Conservation (phyloP, 2,329 filamentous ascomycete genomes). For the Diplodia mutila region DNA sequence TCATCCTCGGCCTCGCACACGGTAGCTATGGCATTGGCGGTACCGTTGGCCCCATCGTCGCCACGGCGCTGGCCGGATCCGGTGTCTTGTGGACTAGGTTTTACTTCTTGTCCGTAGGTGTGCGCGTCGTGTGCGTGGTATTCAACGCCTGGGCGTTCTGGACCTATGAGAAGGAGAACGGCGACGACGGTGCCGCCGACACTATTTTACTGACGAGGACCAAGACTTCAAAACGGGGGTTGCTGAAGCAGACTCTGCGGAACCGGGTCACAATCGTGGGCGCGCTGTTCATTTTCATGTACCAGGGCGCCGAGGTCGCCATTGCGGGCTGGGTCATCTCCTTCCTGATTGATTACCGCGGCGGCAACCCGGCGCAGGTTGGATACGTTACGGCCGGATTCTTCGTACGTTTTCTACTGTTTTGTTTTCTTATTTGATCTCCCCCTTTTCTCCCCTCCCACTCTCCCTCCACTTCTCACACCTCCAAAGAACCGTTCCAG, state of each 20-base stretch:
- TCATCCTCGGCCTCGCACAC: constrained; percentile 64
- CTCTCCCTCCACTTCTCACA: background rate
- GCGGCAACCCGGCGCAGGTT: constrained; percentile 70
- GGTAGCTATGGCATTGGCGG: constrained; percentile 61
- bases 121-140: constrained; percentile 61
- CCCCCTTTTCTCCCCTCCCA: background rate
- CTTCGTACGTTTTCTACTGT: constrained; percentile 53
- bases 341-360: constrained; percentile 74
- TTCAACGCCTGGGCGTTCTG: constrained; percentile 70
- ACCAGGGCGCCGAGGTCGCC: constrained; percentile 82
- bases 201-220: background rate
- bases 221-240: constrained; percentile 49
- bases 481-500: background rate
- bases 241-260: constrained; percentile 55
- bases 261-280: constrained; percentile 70
- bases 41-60: constrained; percentile 69
- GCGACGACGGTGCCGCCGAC: constrained; percentile 35
- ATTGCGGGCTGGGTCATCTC: constrained; percentile 88
- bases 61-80: constrained; percentile 70
- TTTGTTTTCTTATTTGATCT: background rate
- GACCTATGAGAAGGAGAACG: constrained; percentile 66
- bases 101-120: constrained; percentile 67
- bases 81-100: constrained; percentile 70
- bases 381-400: constrained; percentile 78
- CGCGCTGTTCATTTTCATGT: constrained; percentile 81